Conservation (phyloP, 2,329 filamentous ascomycete genomes). For the Talaromyces sp. region DNA sequence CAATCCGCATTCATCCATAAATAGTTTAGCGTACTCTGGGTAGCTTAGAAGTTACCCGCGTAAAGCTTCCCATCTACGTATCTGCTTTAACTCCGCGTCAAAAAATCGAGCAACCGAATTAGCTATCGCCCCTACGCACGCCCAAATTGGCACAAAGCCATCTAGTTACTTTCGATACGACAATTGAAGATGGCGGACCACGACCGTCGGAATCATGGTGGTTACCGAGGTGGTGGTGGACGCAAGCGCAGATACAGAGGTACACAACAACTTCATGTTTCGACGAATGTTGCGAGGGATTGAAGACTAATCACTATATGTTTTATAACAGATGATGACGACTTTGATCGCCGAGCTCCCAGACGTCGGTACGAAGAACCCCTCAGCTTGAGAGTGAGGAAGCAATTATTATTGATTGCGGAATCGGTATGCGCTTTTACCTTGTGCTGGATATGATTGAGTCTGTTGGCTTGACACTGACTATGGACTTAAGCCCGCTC, state of each 20-base stretch:
- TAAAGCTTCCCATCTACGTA: conserved; percentile 4
- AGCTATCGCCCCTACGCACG: too few relatives aligned
- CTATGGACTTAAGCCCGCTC: conserved; percentile 53
- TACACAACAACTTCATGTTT: conserved; percentile 34
- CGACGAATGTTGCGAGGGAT: neutral
- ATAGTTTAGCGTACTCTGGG: conserved; percentile 1
- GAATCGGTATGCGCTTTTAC: conserved; percentile 57
- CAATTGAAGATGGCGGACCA: conserved; percentile 50
- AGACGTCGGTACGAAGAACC: conserved; percentile 73
- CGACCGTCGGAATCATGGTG: conserved; percentile 55
- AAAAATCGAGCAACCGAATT: neutral
- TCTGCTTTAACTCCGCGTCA: neutral
- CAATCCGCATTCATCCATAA: conserved; percentile 6
- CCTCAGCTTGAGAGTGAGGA: conserved; percentile 67
- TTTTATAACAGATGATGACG: conserved; percentile 62
- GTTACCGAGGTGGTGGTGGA: conserved; percentile 44
- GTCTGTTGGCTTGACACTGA: neutral
- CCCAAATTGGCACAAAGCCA: too few relatives aligned
- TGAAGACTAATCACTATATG: neutral
- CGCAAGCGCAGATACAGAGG: conserved; percentile 80
- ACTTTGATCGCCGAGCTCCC: conserved; percentile 68
- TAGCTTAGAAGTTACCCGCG: neutral
- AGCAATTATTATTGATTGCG: conserved; percentile 74
- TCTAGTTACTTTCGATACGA: neutral
- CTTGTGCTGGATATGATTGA: conserved; percentile 1